phyloP scores from a whole-genome alignment of 192 early-diverging fungal species.

The Geranomyces variabilis region DNA sequence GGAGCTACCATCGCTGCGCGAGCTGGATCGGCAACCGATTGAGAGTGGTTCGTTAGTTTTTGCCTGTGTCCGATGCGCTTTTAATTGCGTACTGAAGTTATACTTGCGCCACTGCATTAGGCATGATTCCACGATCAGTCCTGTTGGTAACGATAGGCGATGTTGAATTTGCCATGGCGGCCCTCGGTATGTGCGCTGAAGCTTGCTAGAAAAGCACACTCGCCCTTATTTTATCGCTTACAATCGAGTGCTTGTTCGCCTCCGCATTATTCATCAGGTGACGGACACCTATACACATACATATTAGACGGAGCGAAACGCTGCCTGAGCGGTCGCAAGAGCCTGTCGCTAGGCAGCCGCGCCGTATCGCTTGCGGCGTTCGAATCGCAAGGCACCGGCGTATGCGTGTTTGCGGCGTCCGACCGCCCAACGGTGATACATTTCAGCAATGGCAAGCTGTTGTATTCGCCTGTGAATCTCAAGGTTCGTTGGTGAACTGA shows the following conservation, averaged over 20 bases:
- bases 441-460: conserved; percentile 63
- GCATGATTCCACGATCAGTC: conserved; percentile 71
- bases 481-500: conserved; percentile 52
- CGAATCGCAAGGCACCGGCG: conserved; percentile 28
- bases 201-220: too few species aligned
- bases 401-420: conserved; percentile 77
- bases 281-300: conserved; percentile 83
- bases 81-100: background rate
- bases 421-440: conserved; percentile 84
- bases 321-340: conserved; percentile 54
- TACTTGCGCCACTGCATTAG: background rate
- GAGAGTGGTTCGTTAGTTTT: conserved; percentile 36
- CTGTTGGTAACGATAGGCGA: conserved; percentile 60
- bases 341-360: conserved; percentile 76
- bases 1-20: conserved; percentile 57
- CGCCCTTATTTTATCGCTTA: background rate
- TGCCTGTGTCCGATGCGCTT: background rate
- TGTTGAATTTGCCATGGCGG: conserved; percentile 73
- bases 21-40: conserved; percentile 48
- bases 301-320: conserved; percentile 46
- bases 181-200: conserved; percentile 67
- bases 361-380: conserved; percentile 68
- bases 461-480: conserved; percentile 84
- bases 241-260: background rate
- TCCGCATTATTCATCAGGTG: conserved; percentile 44